These are phyloP conservation scores for Triticum turgidum DNA, from an alignment of 176 grass and related monocot species.

Conservation along the genomic window DNA sequence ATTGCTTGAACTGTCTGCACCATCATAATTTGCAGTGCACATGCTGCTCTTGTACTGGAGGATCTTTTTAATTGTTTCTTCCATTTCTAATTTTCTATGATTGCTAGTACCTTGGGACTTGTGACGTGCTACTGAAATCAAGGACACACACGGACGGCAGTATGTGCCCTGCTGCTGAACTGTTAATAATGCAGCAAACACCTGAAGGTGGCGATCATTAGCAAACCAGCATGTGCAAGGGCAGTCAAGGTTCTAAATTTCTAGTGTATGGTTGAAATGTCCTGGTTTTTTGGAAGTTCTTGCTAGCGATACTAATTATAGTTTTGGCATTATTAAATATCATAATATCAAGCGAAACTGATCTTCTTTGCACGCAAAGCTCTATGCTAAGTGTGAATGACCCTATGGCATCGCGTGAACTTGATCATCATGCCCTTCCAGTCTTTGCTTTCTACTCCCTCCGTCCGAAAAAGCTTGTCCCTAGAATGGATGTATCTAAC, in stretches of 20 bases:
- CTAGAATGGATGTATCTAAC: too few relatives aligned
- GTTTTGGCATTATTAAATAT: background rate
- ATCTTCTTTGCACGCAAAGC: background rate
- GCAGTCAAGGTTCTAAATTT: slow-evolving; percentile 10
- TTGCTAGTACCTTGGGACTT: slow-evolving; percentile 44
- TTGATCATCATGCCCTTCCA: background rate
- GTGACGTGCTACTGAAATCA: slow-evolving; percentile 37
- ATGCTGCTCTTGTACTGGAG: slow-evolving; percentile 27
- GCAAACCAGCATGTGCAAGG: slow-evolving; percentile 31
- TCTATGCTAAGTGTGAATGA: background rate
- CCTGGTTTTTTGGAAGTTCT: background rate
- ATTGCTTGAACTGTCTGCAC: slow-evolving; percentile 25
- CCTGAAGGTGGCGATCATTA: slow-evolving; percentile 33
- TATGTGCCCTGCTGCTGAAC: slow-evolving; percentile 9
- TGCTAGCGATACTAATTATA: background rate
- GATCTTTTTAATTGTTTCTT: slow-evolving; percentile 23
- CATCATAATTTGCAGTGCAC: slow-evolving; percentile 36
- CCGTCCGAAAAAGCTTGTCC: too few relatives aligned
- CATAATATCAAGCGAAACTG: background rate
- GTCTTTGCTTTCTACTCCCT: background rate
- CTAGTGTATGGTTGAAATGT: background rate
- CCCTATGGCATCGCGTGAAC: background rate
- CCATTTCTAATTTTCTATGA: slow-evolving; percentile 36
- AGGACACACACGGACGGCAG: background rate
- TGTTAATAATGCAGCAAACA: slow-evolving; percentile 35